These are phyloP conservation scores for Colletotrichum orchidophilum DNA, from an alignment of 2,329 filamentous ascomycete species.

Conservation along the genomic window DNA sequence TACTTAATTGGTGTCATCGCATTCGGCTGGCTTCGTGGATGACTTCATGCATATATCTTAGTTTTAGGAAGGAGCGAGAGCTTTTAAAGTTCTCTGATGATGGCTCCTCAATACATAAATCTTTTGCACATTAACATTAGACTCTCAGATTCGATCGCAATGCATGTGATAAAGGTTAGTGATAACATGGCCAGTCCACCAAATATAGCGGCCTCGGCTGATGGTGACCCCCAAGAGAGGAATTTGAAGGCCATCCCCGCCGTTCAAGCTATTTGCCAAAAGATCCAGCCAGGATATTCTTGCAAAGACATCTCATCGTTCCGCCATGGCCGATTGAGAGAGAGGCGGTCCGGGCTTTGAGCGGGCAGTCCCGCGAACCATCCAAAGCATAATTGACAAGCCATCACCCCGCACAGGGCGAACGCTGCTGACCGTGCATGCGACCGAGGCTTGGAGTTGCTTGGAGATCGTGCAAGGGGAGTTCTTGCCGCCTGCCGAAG, in stretches of 20 bases:
- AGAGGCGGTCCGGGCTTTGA: background rate
- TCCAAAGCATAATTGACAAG: conserved; percentile 2
- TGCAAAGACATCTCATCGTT: background rate
- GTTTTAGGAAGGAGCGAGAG: conserved; percentile 9
- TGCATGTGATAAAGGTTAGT: background rate
- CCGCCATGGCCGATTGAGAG: background rate
- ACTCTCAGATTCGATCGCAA: background rate
- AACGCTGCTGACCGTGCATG: background rate
- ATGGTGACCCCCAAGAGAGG: background rate
- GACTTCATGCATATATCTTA: conserved; percentile 26
- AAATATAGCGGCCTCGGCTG: background rate
- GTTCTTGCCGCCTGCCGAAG: conserved; percentile 22
- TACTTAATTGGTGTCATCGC: conserved; percentile 14
- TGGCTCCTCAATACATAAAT: conserved; percentile 18
- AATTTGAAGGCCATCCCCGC: fast-evolving
- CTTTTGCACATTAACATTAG: background rate
- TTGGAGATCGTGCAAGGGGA: background rate
- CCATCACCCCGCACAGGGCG: background rate
- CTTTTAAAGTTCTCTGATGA: conserved; percentile 8
- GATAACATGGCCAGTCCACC: background rate
- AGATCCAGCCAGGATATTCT: background rate
- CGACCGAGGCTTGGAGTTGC: background rate
- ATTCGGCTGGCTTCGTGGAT: background rate
- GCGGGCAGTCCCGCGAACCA: conserved; percentile 9
- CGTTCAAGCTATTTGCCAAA: too few species aligned